Percentiles rank a stretch among this genome's conserved stretches.
These are phyloP conservation scores for Ceratobasidium sp. DNA, from an alignment of 1,284 basidiomycete genomes.

Conservation along the genomic window DNA sequence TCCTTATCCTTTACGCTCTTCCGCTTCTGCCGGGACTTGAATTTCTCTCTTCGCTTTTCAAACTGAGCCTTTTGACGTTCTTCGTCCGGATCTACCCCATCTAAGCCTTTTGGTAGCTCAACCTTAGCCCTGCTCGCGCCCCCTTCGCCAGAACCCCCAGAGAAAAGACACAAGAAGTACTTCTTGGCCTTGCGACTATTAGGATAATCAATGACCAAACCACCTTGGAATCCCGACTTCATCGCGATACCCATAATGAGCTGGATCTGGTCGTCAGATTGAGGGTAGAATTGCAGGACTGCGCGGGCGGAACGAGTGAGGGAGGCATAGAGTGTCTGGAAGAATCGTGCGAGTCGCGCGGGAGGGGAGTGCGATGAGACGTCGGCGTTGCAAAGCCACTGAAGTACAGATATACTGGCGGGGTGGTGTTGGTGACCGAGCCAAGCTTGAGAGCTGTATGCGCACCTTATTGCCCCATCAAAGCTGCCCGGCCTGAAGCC, in stretches of 20 bases:
- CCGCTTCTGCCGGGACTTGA: constrained; percentile 64
- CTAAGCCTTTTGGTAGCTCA: constrained; percentile 77
- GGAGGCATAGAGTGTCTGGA: constrained; percentile 94
- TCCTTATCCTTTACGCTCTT: constrained; percentile 67
- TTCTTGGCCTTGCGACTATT: constrained; percentile 95
- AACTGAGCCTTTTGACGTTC: constrained; percentile 67
- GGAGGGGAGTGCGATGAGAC: constrained; percentile 92
- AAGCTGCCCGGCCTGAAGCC: constrained; percentile 96
- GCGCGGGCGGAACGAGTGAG: constrained; percentile 93
- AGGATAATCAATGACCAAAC: constrained; percentile 96
- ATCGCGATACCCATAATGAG: constrained; percentile 95
- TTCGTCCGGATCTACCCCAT: constrained; percentile 61
- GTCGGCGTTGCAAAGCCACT: constrained; percentile 99
- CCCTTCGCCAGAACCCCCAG: constrained; percentile 48
- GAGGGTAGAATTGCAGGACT: constrained; percentile 95
- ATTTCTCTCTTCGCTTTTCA: constrained; percentile 73
- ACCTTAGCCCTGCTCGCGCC: constrained; percentile 54
- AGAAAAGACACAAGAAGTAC: constrained; percentile 70
- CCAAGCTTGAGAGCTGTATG: constrained; percentile 18
- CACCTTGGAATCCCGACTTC: constrained; percentile 96
- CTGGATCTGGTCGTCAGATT: constrained; percentile 93
- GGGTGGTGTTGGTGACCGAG: constrained; percentile 6
- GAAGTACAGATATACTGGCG: constrained; percentile 92
- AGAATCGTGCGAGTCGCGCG: constrained; percentile 91
- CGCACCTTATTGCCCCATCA: constrained; percentile 95